Conservation (phyloP, 2,329 filamentous ascomycete genomes). For the Penicillium aurantiogriseum region DNA sequence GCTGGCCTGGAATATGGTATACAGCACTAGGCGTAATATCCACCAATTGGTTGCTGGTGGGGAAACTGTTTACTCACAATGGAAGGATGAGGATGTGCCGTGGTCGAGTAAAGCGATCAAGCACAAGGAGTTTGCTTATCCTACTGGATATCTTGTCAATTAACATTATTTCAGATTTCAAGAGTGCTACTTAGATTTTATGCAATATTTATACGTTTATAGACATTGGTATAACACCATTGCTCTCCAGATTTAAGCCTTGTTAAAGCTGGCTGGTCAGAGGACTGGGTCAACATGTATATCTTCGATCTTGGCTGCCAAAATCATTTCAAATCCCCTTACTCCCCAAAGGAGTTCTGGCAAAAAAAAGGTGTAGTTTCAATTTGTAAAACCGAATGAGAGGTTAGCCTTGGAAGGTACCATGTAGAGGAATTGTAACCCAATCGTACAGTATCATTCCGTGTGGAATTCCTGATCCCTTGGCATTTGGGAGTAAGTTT, state of each 20-base stretch:
- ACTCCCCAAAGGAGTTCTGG: not conserved
- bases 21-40: slow-evolving; percentile 28
- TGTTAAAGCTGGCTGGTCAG: not conserved
- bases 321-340: not conserved
- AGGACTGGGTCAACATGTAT: not conserved
- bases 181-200: not conserved
- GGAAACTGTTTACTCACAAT: slow-evolving; percentile 23
- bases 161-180: not conserved
- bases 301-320: not conserved
- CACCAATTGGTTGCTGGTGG: slow-evolving; percentile 20
- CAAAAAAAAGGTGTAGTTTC: not conserved
- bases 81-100: slow-evolving; percentile 15
- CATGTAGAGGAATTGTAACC: not conserved
- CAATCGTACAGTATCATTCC: slow-evolving; percentile 3
- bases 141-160: slow-evolving; percentile 19
- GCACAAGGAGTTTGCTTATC: slow-evolving; percentile 21
- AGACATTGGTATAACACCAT: not conserved
- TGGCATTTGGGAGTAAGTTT: not conserved
- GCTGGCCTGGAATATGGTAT: slow-evolving; percentile 23
- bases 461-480: not conserved
- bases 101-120: slow-evolving; percentile 23
- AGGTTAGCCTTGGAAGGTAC: not conserved
- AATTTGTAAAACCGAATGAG: not conserved
- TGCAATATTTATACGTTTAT: not conserved
- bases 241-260: not conserved